phyloP scores from a whole-genome alignment of 2,329 filamentous ascomycete species.

The Neonectria faginata region DNA sequence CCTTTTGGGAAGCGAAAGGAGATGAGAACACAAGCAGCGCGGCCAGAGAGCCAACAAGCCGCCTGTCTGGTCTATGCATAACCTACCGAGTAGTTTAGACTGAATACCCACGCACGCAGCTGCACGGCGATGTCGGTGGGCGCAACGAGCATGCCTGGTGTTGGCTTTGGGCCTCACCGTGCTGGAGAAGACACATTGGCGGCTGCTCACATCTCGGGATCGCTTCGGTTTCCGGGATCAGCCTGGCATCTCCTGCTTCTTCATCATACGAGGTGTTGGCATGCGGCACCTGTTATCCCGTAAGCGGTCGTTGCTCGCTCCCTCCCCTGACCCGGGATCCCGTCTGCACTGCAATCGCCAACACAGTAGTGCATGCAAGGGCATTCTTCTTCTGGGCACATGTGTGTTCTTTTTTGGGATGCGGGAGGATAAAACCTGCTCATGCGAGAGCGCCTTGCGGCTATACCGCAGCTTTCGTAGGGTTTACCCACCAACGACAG shows the following conservation, averaged over 20 bases:
- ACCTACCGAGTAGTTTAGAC: no score
- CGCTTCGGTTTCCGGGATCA: background rate
- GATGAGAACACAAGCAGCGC: background rate
- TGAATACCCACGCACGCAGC: background rate
- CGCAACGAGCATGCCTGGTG: background rate
- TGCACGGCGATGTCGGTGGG: conserved; percentile 7
- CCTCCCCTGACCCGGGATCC: conserved; percentile 15
- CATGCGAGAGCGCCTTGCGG: background rate
- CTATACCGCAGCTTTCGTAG: background rate
- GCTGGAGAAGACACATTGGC: conserved; percentile 2
- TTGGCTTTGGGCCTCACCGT: conserved; percentile 1
- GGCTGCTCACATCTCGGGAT: conserved; percentile 16
- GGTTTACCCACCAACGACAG: background rate
- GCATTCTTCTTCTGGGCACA: conserved; percentile 3
- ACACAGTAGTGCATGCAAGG: conserved; percentile 17
- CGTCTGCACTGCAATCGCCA: conserved; percentile 17
- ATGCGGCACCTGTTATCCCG: background rate
- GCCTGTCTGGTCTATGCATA: background rate
- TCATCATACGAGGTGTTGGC: conserved; percentile 18
- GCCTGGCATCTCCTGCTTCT: conserved; percentile 10
- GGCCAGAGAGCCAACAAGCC: background rate
- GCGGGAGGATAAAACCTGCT: background rate
- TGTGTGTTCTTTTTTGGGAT: background rate
- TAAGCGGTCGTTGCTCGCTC: conserved; percentile 7
- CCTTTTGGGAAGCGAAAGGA: conserved; percentile 15